phyloP scores from a whole-genome alignment of 768 basidiomycete genomes.

The Flagelloscypha sp. region DNA sequence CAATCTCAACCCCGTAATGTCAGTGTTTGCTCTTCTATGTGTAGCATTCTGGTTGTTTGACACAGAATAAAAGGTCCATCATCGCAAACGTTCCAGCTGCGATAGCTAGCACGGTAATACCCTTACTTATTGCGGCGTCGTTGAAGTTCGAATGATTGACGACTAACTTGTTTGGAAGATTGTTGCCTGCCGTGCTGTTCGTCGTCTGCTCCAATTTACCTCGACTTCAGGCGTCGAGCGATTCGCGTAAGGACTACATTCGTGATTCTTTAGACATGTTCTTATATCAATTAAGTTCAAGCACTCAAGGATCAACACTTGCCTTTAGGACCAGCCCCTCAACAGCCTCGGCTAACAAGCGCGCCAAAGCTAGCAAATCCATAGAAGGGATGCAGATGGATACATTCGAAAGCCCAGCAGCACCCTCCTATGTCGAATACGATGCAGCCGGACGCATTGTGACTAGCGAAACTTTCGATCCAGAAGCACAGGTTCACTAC shows the following conservation, averaged over 20 bases:
- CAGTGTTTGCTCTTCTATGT: too few species aligned
- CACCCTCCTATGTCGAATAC: conserved; percentile 40
- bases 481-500: too few species aligned
- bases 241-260: too few species aligned
- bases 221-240: too few species aligned
- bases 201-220: conserved; percentile 54
- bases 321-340: conserved; percentile 35
- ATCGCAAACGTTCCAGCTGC: conserved; percentile 69
- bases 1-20: conserved; percentile 64
- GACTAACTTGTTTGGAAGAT: conserved; percentile 32
- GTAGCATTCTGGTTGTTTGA: too few species aligned
- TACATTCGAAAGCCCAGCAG: conserved; percentile 44
- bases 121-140: neutral
- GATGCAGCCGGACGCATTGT: conserved; percentile 49
- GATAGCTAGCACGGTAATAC: conserved; percentile 51
- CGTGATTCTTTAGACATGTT: too few species aligned
- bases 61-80: too few species aligned
- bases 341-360: conserved; percentile 23
- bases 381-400: conserved; percentile 51
- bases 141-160: conserved; percentile 9
- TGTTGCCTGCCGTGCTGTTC: conserved; percentile 52
- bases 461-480: conserved; percentile 40
- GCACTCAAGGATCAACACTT: conserved; percentile 40
- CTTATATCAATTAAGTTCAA: conserved; percentile 23
- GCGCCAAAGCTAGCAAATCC: neutral